phyloP scores from a whole-genome alignment of 2,329 filamentous ascomycete species.

The Scleromitrula shiraiana region DNA sequence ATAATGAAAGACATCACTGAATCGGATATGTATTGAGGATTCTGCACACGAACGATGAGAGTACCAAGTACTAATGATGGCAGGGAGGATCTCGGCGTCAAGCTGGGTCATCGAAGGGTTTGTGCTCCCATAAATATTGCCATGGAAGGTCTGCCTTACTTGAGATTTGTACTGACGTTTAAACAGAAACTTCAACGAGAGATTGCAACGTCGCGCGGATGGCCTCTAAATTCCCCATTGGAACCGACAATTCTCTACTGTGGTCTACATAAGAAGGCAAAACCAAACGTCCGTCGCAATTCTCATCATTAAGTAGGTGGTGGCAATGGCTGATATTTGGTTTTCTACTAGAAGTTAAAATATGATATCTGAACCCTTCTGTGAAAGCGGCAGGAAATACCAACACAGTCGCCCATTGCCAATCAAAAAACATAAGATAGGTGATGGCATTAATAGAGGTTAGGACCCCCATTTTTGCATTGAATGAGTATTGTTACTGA shows the following conservation, averaged over 20 bases:
- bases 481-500: too few relatives aligned
- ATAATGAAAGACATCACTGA: slow-evolving; percentile 7
- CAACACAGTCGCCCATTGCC: too few relatives aligned
- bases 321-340: too few relatives aligned
- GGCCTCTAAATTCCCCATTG: background rate
- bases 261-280: background rate
- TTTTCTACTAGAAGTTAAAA: too few relatives aligned
- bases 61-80: background rate
- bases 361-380: too few relatives aligned
- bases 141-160: too few relatives aligned
- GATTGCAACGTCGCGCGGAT: slow-evolving; percentile 9
- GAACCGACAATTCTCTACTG: background rate
- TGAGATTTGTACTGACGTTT: background rate
- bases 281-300: background rate
- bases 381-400: too few relatives aligned
- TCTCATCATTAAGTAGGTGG: too few relatives aligned
- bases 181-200: slow-evolving; percentile 8
- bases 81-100: slow-evolving; percentile 2
- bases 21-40: slow-evolving; percentile 3
- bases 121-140: too few relatives aligned
- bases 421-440: too few relatives aligned
- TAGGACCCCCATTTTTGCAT: too few relatives aligned
- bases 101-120: slow-evolving; percentile 5
- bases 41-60: background rate
- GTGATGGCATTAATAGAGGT: too few relatives aligned